Conservation (phyloP, 2,329 filamentous ascomycete genomes). For the Diaporthe citri region DNA sequence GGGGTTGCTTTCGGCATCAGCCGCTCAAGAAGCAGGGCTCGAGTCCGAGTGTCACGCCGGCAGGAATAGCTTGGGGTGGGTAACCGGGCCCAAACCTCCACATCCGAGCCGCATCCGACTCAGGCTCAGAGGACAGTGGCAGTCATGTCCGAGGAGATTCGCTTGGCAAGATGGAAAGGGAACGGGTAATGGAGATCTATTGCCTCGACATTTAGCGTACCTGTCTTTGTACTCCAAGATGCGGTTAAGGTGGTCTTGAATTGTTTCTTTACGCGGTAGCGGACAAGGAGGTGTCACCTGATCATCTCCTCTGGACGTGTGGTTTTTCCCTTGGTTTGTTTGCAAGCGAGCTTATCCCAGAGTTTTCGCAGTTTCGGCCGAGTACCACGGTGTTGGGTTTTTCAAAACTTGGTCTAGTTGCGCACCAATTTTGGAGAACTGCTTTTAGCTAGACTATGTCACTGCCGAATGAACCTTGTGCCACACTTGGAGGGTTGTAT, state of each 20-base stretch:
- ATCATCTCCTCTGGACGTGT: background rate
- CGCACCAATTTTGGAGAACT: background rate
- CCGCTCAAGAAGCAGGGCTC: background rate
- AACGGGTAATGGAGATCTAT: constrained; percentile 1
- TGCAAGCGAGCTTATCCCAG: background rate
- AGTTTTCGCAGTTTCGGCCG: too few species aligned
- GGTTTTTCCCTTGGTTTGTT: background rate
- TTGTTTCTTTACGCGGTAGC: background rate
- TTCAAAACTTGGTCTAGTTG: background rate
- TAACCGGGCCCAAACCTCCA: background rate
- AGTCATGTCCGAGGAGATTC: constrained; percentile 1
- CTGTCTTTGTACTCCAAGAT: background rate
- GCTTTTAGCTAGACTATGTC: too few species aligned
- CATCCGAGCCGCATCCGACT: constrained; percentile 6
- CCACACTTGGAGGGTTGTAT: too few species aligned
- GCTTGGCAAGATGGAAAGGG: background rate
- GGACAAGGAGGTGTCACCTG: background rate
- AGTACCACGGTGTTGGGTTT: background rate
- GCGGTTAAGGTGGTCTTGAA: too few species aligned
- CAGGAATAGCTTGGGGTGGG: background rate
- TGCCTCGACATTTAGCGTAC: background rate
- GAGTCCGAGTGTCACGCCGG: background rate
- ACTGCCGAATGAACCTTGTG: too few species aligned
- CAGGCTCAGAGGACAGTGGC: background rate
- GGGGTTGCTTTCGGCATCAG: background rate